Percentiles rank a stretch among this genome's conserved stretches.
Conservation (phyloP, 768 basidiomycete species). For the Lactifluus pinguis region DNA sequence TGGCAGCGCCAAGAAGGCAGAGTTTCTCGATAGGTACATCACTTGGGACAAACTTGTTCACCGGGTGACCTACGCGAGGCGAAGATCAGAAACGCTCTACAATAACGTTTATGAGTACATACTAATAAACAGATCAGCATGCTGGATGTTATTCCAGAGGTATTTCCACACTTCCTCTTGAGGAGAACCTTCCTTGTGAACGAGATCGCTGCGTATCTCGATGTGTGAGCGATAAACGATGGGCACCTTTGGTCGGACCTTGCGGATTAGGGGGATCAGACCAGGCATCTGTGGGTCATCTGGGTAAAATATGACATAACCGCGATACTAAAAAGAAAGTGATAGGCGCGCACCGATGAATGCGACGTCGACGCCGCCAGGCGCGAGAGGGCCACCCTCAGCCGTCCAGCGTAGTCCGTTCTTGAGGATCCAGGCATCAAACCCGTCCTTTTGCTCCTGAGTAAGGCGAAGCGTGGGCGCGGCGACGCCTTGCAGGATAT, state of each 20-base stretch:
- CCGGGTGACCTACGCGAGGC: slow-evolving; percentile 56
- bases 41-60: slow-evolving; percentile 87
- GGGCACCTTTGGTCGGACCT: slow-evolving; percentile 73
- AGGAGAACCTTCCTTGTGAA: slow-evolving; percentile 71
- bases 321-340: not conserved
- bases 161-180: slow-evolving; percentile 93
- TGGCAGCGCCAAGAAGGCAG: slow-evolving; percentile 70
- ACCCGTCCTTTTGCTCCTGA: slow-evolving; percentile 66
- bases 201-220: slow-evolving; percentile 76
- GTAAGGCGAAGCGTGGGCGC: slow-evolving; percentile 68
- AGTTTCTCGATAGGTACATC: slow-evolving; percentile 69
- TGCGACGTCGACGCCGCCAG: slow-evolving; percentile 77
- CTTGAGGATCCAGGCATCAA: slow-evolving; percentile 83
- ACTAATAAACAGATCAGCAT: slow-evolving; percentile 88
- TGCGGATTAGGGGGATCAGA: slow-evolving; percentile 85
- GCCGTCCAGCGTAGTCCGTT: slow-evolving; percentile 86
- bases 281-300: slow-evolving; percentile 94
- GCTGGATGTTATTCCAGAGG: slow-evolving; percentile 86
- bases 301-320: slow-evolving; percentile 20
- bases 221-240: slow-evolving; percentile 95
- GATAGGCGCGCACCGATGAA: slow-evolving; percentile 57
- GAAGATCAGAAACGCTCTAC: not conserved
- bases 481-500: slow-evolving; percentile 90
- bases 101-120: slow-evolving; percentile 20
- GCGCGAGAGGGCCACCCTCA: slow-evolving; percentile 74